Evolutionary conservation across 805 yeast species (phyloP), one percentile per base, ranked within the genome.

Genomic region (Candida fluviatilis): DNA sequence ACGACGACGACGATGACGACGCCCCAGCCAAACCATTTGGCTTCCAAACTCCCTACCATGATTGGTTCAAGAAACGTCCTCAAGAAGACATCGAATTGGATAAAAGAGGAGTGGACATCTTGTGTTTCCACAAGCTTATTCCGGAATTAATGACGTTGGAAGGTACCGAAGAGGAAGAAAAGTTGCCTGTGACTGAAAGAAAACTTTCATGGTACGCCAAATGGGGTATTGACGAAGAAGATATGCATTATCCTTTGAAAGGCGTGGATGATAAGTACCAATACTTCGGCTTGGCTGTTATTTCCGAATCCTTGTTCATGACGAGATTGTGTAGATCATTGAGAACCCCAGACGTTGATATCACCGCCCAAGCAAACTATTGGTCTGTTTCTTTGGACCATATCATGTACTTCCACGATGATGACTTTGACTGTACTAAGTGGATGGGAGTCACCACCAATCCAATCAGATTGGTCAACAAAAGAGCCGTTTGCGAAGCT

Each of bases 361-460:
- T 48, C 34, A 36, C 36, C 16, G 45, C 51, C 13, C 31, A 35
- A 26, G 32, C 25, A 11, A 35, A 35, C 16, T 69, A 66, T 26
- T 71, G 76, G 45, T 73, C 79, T 12, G 81, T 79, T 3, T 77
- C 84, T 16, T 56, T 83, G 45, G 89, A 82, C 47, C 89, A 83
- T 51, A 60, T 79, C 0, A 71, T 84, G 23, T 80, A 80, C 54
- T 80, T 83, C 62, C 86, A 81, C 51, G 75, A 69, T 60, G 58
- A 60, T 13, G 77, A 73, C 38, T 68, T 77, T 41, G 61, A 68
- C 30, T 60, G 66, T 2, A 63, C 69, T 31, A 66, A 76, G 29
- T 81, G 82, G 80, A 57, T 76, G 51, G 63, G 69, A 12, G 72
- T 74, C 38, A 66, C 73, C 34, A 64, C 78, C 31, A 62, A 60